A percentile compares a stretch with the other conserved stretches of the same genome.
Evolutionary conservation across 164 flowering plant species (phyloP).

Genomic region (Magnolia changhungtana): DNA sequence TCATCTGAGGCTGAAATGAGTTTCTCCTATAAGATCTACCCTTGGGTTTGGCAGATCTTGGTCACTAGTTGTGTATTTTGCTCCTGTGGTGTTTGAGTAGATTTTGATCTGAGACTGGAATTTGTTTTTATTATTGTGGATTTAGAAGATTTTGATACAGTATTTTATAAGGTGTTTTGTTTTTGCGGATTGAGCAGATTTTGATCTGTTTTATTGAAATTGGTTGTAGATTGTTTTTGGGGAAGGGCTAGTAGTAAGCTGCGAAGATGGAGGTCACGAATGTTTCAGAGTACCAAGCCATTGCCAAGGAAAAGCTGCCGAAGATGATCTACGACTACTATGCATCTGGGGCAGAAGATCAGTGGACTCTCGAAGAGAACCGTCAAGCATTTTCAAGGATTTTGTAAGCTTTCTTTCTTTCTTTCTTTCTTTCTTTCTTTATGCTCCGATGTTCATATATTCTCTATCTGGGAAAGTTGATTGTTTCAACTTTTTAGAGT

Average conservation of each 20-base stretch:
- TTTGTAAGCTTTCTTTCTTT: conserved; percentile 44
- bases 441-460: background rate
- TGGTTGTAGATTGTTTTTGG: conserved; percentile 12
- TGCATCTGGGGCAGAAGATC: conserved; percentile 97
- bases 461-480: background rate
- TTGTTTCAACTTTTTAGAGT: background rate
- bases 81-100: background rate
- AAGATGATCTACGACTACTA: conserved; percentile 92
- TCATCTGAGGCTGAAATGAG: too few species aligned
- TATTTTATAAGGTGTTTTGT: background rate
- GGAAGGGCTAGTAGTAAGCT: background rate
- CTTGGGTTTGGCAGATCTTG: too few species aligned
- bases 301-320: conserved; percentile 83
- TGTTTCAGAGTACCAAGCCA: conserved; percentile 68
- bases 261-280: conserved; percentile 71
- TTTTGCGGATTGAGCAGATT: background rate
- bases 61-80: background rate
- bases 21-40: too few species aligned
- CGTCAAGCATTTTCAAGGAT: conserved; percentile 79
- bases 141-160: background rate
- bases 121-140: background rate
- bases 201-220: conserved; percentile 2
- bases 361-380: conserved; percentile 86
- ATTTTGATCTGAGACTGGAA: background rate
- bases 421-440: conserved; percentile 2